Evolutionary conservation across 345 rosid species (phyloP), one percentile per base, ranked within the genome.

Genomic region (Salix viminalis): DNA sequence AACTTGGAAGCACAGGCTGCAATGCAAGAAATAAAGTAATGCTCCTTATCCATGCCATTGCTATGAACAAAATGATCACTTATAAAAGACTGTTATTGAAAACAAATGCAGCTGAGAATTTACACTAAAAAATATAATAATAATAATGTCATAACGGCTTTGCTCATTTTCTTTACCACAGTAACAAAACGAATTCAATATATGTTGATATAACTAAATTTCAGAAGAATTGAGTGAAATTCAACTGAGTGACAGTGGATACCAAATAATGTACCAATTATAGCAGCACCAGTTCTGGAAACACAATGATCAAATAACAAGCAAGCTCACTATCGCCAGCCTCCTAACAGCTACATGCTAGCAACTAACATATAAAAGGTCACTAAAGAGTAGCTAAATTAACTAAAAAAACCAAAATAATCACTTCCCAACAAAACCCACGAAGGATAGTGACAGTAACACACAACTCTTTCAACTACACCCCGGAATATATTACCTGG

Each of bases 1-100:
- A 95, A 91, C 68, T 88, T 90, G 7, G 99, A 90, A 77, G 94
- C 94, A 86, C 98, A 94, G 65, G 97, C 98, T 94, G 90, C 87
- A 74, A 64, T 67, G 15, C n/a, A 78, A 75, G 54, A 70, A 78
- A 75, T 42, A 52, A 72, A 52, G 34, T 41, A 36, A 77, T 12
- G 23, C 26, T 58, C 64, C 28, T 58, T 58, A n/a, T 58, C 62
- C 62, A 58, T n/a, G 26, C 23, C 15, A 23, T 58, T 58, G 64
- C 23, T 24, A 58, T n/a, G 64, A 58, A 58, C 64, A 23, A 10
- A 10, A 58, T 8, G 4, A 60, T 61, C 30, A 60, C 54, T 41
- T 26, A 24, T n/a, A 19, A 26, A 44, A 42, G 28, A n/a, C 39
- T 36, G 10, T 32, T 67, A 15, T 11, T n/a, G 4, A 14, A 39